phyloP scores from a whole-genome alignment of 139 green algal genomes.

The Edaphochlamys debaryana region DNA sequence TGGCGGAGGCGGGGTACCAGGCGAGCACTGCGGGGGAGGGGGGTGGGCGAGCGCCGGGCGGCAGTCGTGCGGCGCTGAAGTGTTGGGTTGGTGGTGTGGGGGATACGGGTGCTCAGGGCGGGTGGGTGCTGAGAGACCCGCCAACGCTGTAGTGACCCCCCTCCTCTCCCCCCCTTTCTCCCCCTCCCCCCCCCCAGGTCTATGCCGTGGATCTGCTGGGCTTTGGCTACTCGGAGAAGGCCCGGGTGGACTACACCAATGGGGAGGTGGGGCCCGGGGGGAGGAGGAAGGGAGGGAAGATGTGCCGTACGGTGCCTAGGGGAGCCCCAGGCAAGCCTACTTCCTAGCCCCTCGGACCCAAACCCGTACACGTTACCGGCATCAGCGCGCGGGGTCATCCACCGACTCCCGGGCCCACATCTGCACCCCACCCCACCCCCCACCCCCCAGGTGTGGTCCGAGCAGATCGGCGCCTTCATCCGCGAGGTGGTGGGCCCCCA shows the following conservation, averaged over 20 bases:
- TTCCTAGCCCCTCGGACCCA: too few relatives aligned
- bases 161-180: too few relatives aligned
- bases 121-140: too few relatives aligned
- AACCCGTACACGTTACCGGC: too few relatives aligned
- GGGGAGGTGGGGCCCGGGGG: conserved; percentile 56
- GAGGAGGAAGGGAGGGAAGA: not conserved
- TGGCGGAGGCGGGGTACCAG: conserved; percentile 58
- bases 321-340: too few relatives aligned
- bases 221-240: conserved; percentile 85
- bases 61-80: not conserved
- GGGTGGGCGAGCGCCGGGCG: not conserved
- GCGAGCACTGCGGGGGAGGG: too few relatives aligned
- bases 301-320: conserved; percentile 25
- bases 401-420: too few relatives aligned
- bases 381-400: too few relatives aligned
- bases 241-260: conserved; percentile 71
- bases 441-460: conserved; percentile 42
- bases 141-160: too few relatives aligned
- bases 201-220: conserved; percentile 85
- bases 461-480: conserved; percentile 51
- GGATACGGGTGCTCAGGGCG: too few relatives aligned
- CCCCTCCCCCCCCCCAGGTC: conserved; percentile 47
- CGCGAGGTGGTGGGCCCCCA: conserved; percentile 12
- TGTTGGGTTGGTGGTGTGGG: not conserved
- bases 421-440: too few relatives aligned